Percentiles rank a stretch among this genome's conserved stretches.
These are phyloP conservation scores for Vitis hybrid DNA, from an alignment of 177 flowering plant species.

Conservation along the genomic window DNA sequence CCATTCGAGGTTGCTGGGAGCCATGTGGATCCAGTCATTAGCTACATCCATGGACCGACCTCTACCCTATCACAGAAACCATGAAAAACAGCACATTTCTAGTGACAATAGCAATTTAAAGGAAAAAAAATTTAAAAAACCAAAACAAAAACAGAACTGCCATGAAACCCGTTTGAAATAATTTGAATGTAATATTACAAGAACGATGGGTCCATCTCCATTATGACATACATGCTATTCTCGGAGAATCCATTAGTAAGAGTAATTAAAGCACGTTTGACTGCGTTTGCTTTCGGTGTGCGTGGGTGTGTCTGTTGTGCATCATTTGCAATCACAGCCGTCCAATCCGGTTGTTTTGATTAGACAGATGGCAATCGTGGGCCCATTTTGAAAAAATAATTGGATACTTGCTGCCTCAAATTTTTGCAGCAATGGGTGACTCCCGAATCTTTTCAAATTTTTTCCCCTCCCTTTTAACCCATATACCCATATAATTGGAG, in stretches of 20 bases:
- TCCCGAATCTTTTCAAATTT: not conserved
- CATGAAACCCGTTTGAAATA: too few species aligned
- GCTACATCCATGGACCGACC: too few species aligned
- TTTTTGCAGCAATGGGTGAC: not conserved
- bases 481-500: too few species aligned
- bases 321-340: conserved; percentile 6
- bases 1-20: too few species aligned
- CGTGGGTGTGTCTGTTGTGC: not conserved
- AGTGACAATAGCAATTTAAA: too few species aligned
- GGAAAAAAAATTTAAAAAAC: too few species aligned
- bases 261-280: conserved; percentile 26
- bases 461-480: too few species aligned
- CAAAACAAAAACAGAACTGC: too few species aligned
- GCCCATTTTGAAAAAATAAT: not conserved
- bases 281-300: conserved; percentile 27
- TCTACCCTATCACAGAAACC: too few species aligned
- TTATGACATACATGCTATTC: conserved; percentile 28
- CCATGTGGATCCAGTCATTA: too few species aligned
- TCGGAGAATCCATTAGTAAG: conserved; percentile 18
- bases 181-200: too few species aligned
- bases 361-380: not conserved
- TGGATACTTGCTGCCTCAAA: not conserved
- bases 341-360: not conserved
- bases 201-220: conserved; percentile 11
- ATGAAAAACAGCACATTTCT: too few species aligned